Base-by-base conservation (phyloP, 2,329 filamentous ascomycete genomes). In the Colletotrichum spaethianum region DNA sequence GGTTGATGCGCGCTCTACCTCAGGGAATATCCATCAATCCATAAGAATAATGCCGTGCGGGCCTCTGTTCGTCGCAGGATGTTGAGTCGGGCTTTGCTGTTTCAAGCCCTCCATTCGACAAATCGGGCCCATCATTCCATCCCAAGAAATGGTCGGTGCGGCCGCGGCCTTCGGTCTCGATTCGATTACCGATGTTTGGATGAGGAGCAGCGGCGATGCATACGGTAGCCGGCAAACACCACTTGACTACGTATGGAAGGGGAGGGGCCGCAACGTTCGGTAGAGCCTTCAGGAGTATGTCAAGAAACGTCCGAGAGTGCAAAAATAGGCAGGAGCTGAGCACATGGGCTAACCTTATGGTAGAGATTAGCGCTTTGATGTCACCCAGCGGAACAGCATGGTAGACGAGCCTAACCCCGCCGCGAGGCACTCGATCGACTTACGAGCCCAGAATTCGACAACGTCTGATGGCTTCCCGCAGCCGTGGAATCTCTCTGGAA, bases 181-280 rank as follows among this genome's bases (percentile, higher is more conserved):
- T 31, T 36, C 65, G 59, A 60, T 46, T 38, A 31, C 69, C 69
- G 69, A 72, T 63, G 36, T 69, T 72, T 59, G 53, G 69, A 72
- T 31, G 69, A 48, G 16, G 16, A 40, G 26, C 20, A 56, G 23
- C 23, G 44, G 31, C 40, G 33, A 23, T 28, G 23, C 48, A 23
- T 28, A 26, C 48, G 26, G 14, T 3, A 9, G 53, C 46, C 36
- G 50, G 20, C 9, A 26, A 55, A 36, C n/a, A 16, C 18, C 40
- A 4, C 14, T 36, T n/a, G 31, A 14, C 33, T 26, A n/a, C 46
- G 20, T 38, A 20, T 4, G 36, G 14, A 28, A 16, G 42, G 23
- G 42, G 23, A 33, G 38, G 59, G 26, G 31, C 20, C 40, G n/a
- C 16, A 40, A 46, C 12, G 12, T 48, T 59, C n/a, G 40, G 40